Conservation (phyloP, 2,329 filamentous ascomycete species). For the Beauveria varroae region DNA sequence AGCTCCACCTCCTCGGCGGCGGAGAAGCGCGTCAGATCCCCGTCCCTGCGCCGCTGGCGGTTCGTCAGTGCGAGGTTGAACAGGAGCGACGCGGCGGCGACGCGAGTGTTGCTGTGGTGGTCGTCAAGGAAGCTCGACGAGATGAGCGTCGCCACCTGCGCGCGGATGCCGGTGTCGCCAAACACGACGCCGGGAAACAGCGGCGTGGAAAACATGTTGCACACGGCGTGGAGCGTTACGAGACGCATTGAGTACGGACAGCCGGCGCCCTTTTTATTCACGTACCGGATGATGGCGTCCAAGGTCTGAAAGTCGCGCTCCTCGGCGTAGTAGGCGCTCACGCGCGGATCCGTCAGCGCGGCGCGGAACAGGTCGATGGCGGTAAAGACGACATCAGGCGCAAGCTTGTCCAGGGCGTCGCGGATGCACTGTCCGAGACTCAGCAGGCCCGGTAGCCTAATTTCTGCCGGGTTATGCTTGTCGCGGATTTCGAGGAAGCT, state of each 20-base stretch:
- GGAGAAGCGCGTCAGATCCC: conserved; percentile 49
- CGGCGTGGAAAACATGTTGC: conserved; percentile 74
- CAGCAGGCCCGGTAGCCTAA: conserved; percentile 62
- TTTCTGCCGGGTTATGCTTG: conserved; percentile 44
- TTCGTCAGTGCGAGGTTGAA: conserved; percentile 75
- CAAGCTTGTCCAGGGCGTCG: conserved; percentile 45
- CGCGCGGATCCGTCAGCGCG: conserved; percentile 66
- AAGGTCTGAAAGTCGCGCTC: conserved; percentile 61
- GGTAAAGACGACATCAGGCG: conserved; percentile 64
- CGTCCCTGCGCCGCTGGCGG: conserved; percentile 54
- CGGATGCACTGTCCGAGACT: conserved; percentile 56
- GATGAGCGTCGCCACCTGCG: conserved; percentile 59
- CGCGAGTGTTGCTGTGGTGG: conserved; percentile 64
- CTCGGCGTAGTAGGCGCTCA: conserved; percentile 77
- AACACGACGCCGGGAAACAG: conserved; percentile 62
- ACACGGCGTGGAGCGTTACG: conserved; percentile 73
- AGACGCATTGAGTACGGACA: conserved; percentile 78
- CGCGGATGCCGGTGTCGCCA: conserved; percentile 40
- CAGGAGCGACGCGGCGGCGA: conserved; percentile 73
- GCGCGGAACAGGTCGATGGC: conserved; percentile 79
- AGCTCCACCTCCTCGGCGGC: conserved; percentile 74
- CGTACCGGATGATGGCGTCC: conserved; percentile 49
- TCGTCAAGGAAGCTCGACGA: conserved; percentile 74
- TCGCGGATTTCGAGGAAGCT: conserved; percentile 62
- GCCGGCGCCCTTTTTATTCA: conserved; percentile 42